Evolutionary conservation across 1,284 basidiomycete genomes (phyloP), one percentile per base, ranked within the genome.

Genomic region (Gymnopus androsaceus): DNA sequence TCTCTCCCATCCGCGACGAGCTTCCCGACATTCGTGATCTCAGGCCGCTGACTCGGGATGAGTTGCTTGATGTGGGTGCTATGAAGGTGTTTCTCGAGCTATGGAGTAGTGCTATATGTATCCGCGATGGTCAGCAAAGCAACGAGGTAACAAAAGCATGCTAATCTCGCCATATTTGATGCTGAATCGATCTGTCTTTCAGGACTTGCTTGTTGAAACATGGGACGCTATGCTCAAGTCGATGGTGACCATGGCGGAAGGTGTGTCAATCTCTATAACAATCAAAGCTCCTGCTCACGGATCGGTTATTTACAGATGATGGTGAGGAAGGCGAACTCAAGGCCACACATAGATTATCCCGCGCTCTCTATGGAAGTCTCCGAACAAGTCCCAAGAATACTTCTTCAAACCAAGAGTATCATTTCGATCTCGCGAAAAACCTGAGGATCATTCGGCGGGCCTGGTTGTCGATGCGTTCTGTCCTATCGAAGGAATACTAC

Each of bases 61-160:
- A 90, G 63, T 66, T 89, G 31, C 67, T 75, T n/a, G 69, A 70
- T 53, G 70, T 75, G 6, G 82, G 78, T 72, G 75, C 86, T 15
- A 82, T 85, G 64, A 68, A 77, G 2, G 76, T 75, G 4, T 59
- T 88, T 36, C 66, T 86, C 33, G 72, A 73, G 9, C 67, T 83
- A 3, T 90, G 87, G 88, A 80, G 75, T 74, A 34, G 76, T 75
- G 2, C 59, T 85, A 27, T 66, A 67, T 25, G 73, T 67, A 59
- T 64, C 84, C 41, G 72, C 76, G 60, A 69, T 81, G 55, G 62
- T 67, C 53, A 34, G 31, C 48, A 42, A 28, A 53, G 34, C 52
- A 44, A 38, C 36, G 49, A 51, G 28, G 50, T 45, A 46, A 33
- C 14, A 15, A 46, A n/a, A n/a, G n/a, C n/a, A n/a, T n/a, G n/a